A percentile compares a stretch with the other conserved stretches of the same genome.
phyloP scores from a whole-genome alignment of 352 stramenopile genomes.

The Pythium dissimile region DNA sequence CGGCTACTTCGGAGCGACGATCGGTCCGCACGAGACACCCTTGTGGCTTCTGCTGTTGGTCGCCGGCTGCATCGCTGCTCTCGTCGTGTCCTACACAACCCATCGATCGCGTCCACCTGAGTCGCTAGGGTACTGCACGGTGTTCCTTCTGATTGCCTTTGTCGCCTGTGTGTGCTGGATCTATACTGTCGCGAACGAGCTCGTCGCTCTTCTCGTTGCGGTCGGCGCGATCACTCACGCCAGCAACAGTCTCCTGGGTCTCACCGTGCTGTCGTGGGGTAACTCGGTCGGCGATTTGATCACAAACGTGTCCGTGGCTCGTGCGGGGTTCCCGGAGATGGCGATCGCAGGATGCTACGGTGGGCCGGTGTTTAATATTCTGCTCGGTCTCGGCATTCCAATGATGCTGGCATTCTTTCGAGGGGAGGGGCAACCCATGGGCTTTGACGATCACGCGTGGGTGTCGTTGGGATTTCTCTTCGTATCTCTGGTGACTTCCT shows the following conservation, averaged over 20 bases:
- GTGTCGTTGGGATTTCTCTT: constrained; percentile 75
- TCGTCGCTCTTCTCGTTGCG: constrained; percentile 78
- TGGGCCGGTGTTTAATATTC: constrained; percentile 80
- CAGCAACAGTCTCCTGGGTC: constrained; percentile 69
- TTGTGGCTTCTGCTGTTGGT: constrained; percentile 37
- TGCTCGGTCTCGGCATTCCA: constrained; percentile 72
- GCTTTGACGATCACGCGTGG: constrained; percentile 62
- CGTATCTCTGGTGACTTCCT: constrained; percentile 46
- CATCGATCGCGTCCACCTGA: constrained; percentile 58
- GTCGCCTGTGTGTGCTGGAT: constrained; percentile 90
- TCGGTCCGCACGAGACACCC: constrained; percentile 28
- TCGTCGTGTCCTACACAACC: constrained; percentile 64
- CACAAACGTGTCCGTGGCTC: constrained; percentile 80
- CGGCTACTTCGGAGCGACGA: constrained; percentile 22
- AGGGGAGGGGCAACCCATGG: constrained; percentile 36
- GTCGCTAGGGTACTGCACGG: constrained; percentile 36
- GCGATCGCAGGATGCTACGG: constrained; percentile 83
- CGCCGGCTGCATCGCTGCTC: constrained; percentile 32
- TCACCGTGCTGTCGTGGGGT: constrained; percentile 82
- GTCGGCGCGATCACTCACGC: constrained; percentile 72
- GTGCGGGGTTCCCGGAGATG: constrained; percentile 79
- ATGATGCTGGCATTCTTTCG: constrained; percentile 59
- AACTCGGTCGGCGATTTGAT: constrained; percentile 84
- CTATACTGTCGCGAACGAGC: constrained; percentile 84
- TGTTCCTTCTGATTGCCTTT: constrained; percentile 74